Conservation (phyloP, 257 asterid genomes). For the Fraxinus pennsylvanica region DNA sequence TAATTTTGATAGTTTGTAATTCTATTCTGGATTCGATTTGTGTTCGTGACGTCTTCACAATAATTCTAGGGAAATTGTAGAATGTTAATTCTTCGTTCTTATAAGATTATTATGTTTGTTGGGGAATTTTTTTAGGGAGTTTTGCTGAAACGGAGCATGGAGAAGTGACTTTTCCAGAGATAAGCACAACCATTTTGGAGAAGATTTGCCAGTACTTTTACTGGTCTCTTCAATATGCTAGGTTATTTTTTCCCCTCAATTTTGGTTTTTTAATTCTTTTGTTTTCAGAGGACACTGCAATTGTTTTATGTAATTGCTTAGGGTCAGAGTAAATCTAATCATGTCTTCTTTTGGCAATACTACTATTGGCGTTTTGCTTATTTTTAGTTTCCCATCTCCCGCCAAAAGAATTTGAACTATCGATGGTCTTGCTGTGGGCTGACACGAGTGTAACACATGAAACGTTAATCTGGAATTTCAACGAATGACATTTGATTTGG, state of each 20-base stretch:
- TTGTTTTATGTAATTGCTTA: background rate
- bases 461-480: background rate
- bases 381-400: no score
- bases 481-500: background rate
- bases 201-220: conserved; percentile 94
- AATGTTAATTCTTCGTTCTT: background rate
- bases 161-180: conserved; percentile 90
- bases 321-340: no score
- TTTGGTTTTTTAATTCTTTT: background rate
- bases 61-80: background rate
- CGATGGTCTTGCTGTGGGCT: background rate
- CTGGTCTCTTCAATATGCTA: conserved; percentile 98
- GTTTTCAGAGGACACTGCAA: background rate
- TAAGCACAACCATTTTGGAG: conserved; percentile 83
- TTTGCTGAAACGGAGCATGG: conserved; percentile 83
- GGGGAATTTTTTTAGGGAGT: conserved; percentile 49
- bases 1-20: background rate
- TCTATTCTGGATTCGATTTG: conserved; percentile 3
- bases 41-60: background rate
- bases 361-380: background rate
- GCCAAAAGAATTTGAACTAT: background rate
- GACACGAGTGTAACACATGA: background rate
- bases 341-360: conserved; percentile 6
- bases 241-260: conserved; percentile 39
- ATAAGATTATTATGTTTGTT: background rate